Base-by-base conservation (phyloP, 192 early-diverging fungal genomes). In the Rhizoclosmatium globosum region DNA sequence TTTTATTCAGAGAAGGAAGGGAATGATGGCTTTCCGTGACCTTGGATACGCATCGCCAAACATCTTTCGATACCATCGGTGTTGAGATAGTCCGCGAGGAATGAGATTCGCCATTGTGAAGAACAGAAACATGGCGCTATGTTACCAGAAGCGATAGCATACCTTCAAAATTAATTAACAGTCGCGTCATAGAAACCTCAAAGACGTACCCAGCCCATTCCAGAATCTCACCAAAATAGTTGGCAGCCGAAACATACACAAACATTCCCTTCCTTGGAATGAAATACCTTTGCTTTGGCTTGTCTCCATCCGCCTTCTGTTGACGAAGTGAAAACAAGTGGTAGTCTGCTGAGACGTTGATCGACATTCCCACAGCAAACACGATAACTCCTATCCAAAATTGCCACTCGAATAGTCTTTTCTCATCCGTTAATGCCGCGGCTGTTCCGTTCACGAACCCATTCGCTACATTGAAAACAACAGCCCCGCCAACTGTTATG, bases 151-250 rank as follows among this genome's bases (percentile, higher is more conserved):
- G 74, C 68, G 43, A 86, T 73, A 4, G 85, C 85, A 70, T 72
- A 86, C 15, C 31, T 69, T 21, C 1, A 0, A 46, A 21, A 31
- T 31, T 31, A 47, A 69, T 13, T 17, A 7, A 23, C 0, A 38
- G 61, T 13, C 15, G 61, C 61, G 61, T 9, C 31, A 68, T 7
- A 47, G 67, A 31, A 68, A 68, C 7, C 39, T 13, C 53, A 56
- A 56, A 9, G 13, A 13, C 68, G 41, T 38, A 69, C 43, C 85
- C 85, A 39, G 71, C 15, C 85, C 85, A 86, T 47, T 86, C 85
- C 11, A 86, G 46, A 21, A 81, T 74, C 59, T 86, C 85, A 4
- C 82, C 82, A 7, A 82, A 80, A 60, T 86, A 86, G 67, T 82
- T 74, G 19, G 81, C 75, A 15, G 53, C 50, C 3, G 84, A 80